Conservation (phyloP, 1,284 basidiomycete genomes). For the Tetrapyrgos nigripes region DNA sequence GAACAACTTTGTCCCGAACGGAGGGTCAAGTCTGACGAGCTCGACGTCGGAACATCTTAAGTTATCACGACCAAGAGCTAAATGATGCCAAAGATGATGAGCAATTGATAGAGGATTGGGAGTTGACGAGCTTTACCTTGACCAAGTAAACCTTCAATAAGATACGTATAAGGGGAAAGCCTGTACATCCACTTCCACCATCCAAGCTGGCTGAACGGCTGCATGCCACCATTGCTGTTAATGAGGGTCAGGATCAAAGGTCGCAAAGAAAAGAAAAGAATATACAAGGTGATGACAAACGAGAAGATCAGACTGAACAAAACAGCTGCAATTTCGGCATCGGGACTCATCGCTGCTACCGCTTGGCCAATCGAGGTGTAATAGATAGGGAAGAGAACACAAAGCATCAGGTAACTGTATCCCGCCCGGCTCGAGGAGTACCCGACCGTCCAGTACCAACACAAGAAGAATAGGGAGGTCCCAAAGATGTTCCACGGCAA, state of each 20-base stretch:
- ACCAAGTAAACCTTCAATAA: conserved; percentile 63
- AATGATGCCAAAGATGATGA: neutral
- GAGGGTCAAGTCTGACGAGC: conserved; percentile 59
- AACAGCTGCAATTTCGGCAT: conserved; percentile 67
- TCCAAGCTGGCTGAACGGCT: conserved; percentile 67
- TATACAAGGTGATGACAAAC: conserved; percentile 73
- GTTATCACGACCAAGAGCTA: conserved; percentile 51
- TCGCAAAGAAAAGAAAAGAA: conserved; percentile 19
- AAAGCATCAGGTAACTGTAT: conserved; percentile 58
- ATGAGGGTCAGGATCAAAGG: conserved; percentile 17
- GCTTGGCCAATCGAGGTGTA: conserved; percentile 67
- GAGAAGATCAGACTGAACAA: conserved; percentile 74
- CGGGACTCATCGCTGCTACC: conserved; percentile 71
- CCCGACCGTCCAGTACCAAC: conserved; percentile 62
- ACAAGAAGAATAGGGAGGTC: conserved; percentile 60
- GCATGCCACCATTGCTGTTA: conserved; percentile 66
- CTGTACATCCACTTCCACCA: conserved; percentile 90
- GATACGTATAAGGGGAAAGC: conserved; percentile 79
- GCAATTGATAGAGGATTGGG: neutral
- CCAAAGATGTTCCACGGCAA: conserved; percentile 72
- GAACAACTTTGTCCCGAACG: conserved; percentile 65
- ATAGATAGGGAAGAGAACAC: conserved; percentile 56
- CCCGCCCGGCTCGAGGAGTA: conserved; percentile 55
- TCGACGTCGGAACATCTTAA: conserved; percentile 66
- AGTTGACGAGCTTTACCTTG: conserved; percentile 41